Evolutionary conservation across 176 grass and related monocot genomes (phyloP).

Genomic region (Puya raimondii): DNA sequence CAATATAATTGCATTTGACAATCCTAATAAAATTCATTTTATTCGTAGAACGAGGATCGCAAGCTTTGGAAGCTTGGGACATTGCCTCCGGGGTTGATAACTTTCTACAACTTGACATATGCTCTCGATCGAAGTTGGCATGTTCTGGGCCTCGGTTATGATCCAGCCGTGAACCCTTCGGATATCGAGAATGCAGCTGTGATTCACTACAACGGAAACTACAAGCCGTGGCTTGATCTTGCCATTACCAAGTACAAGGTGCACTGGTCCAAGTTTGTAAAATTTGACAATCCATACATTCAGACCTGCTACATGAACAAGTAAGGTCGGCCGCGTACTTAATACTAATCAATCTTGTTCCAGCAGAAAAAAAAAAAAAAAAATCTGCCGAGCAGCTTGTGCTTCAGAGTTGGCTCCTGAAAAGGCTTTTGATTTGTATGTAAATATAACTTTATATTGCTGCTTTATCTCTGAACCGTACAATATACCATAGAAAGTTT

Average conservation of each 20-base stretch:
- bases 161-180: conserved; percentile 65
- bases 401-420: no score
- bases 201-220: conserved; percentile 94
- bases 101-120: conserved; percentile 96
- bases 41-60: conserved; percentile 64
- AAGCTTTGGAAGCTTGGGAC: conserved; percentile 94
- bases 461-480: no score
- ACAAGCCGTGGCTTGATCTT: conserved; percentile 98
- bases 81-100: conserved; percentile 82
- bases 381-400: no score
- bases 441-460: no score
- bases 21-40: not conserved
- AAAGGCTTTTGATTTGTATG: no score
- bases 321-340: conserved; percentile 3
- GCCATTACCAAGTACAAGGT: conserved; percentile 78
- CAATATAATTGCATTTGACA: not conserved
- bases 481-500: no score
- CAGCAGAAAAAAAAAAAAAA: no score
- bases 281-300: conserved; percentile 54
- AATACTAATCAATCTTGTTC: no score
- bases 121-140: conserved; percentile 79
- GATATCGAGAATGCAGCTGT: conserved; percentile 71
- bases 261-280: conserved; percentile 89
- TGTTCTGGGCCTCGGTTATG: conserved; percentile 90
- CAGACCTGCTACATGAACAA: conserved; percentile 45